Base-by-base conservation (phyloP, 257 asterid species). In the Fraxinus pennsylvanica region DNA sequence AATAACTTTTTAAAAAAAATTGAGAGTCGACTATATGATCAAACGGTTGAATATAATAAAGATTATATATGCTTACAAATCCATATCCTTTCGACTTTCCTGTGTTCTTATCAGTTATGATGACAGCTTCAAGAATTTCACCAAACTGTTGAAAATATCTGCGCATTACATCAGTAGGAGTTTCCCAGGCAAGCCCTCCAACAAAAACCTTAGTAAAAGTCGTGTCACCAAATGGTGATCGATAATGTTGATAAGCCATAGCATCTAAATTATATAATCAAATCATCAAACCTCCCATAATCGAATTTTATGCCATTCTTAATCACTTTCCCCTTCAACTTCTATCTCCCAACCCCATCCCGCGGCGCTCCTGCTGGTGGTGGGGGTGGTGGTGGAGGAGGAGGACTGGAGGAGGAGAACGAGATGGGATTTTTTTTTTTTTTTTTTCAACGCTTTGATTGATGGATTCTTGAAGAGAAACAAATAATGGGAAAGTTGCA, bases 111-210 rank as follows among this genome's bases (percentile, higher is more conserved):
- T 96, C 99, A 0, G 91, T 93, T 85, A 96, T 96, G 84, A 93
- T 93, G 12, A 96, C 99, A 29, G 98, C 99, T 71, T 96, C 99
- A 25, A 93, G 96, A 86, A 96, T 96, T 35, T 93, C 96, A 0
- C 99, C 99, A 41, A 96, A 96, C 81, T 92, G 97, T 27, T 92
- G 90, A 78, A 96, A 96, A 27, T 96, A 90, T 8, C 69, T 47
- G 0, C 92, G 91, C 99, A 96, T 92, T 74, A 88, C 87, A 21
- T 96, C 98, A 4, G 96, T 87, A 0, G 96, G 99, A 4, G 99
- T 93, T 59, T 96, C 99, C 99, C 99, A 96, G 36, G 99, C 99
- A 8, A 96, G 88, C 2, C 99, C 99, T 22, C 99, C 99, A 13
- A 96, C 99, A 61, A 96, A 96, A 13, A 96, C 98, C 80, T 96